A percentile compares a stretch with the other conserved stretches of the same genome.
These are phyloP conservation scores for Hortiboletus campestris DNA, from an alignment of 768 basidiomycete genomes.

Conservation along the genomic window DNA sequence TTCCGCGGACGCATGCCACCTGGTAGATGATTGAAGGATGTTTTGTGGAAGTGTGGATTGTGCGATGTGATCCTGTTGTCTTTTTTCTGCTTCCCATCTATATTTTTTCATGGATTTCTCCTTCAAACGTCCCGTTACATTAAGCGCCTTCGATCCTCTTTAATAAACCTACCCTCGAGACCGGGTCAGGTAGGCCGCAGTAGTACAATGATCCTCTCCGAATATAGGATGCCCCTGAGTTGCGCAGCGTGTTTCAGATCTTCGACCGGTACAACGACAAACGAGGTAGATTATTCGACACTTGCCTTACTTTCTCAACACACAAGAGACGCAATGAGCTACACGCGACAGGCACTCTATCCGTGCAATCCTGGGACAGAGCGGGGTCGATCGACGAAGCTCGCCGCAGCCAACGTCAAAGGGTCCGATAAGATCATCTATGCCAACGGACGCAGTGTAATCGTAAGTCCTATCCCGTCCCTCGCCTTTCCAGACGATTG, in stretches of 20 bases:
- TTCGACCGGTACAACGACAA: conserved; percentile 2
- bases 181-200: not conserved
- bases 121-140: not conserved
- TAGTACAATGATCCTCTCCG: not conserved
- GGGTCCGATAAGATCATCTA: conserved; percentile 74
- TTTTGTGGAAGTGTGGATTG: not conserved
- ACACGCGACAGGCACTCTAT: conserved; percentile 49
- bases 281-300: not conserved
- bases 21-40: conserved; percentile 24
- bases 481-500: not conserved
- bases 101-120: not conserved
- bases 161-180: conserved; percentile 1
- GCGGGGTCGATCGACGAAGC: conserved; percentile 69
- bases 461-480: conserved; percentile 54
- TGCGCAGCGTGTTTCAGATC: conserved; percentile 7
- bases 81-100: conserved; percentile 18
- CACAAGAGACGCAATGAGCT: conserved; percentile 41
- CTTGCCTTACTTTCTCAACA: not conserved
- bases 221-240: conserved; percentile 21
- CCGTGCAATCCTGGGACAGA: conserved; percentile 70
- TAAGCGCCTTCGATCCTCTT: not conserved
- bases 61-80: not conserved
- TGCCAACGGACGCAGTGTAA: conserved; percentile 77
- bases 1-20: conserved; percentile 21
- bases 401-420: conserved; percentile 56